These are phyloP conservation scores for Tolypocladium pustulatum DNA, from an alignment of 2,329 filamentous ascomycete species.

Conservation along the genomic window DNA sequence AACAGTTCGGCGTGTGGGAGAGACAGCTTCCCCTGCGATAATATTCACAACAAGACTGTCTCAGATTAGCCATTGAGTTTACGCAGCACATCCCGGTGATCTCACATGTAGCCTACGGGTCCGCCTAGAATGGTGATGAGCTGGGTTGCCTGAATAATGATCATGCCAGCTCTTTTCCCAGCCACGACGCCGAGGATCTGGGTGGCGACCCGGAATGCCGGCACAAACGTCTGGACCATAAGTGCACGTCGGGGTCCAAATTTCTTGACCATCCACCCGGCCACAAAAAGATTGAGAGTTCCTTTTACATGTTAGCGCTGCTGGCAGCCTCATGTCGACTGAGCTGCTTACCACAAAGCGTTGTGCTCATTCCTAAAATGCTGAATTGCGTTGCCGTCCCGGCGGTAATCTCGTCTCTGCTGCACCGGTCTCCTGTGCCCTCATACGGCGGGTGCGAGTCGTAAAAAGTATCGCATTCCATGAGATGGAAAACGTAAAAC, in stretches of 20 bases:
- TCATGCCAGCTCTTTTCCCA: constrained; percentile 52
- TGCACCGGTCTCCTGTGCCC: constrained; percentile 43
- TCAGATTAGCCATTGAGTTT: background rate
- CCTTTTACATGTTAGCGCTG: constrained; percentile 7
- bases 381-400: constrained; percentile 52
- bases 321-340: background rate
- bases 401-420: constrained; percentile 50
- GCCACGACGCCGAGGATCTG: constrained; percentile 56
- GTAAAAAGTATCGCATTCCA: constrained; percentile 65
- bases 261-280: constrained; percentile 55
- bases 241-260: constrained; percentile 55
- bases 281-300: constrained; percentile 55
- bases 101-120: constrained; percentile 53
- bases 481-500: constrained; percentile 58
- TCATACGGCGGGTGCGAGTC: constrained; percentile 39
- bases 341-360: constrained; percentile 42
- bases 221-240: constrained; percentile 51
- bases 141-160: constrained; percentile 58
- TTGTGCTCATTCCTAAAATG: constrained; percentile 57
- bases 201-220: constrained; percentile 50
- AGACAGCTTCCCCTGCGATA: constrained; percentile 54
- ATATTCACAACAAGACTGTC: constrained; percentile 52
- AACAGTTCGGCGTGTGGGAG: constrained; percentile 48
- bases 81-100: background rate
- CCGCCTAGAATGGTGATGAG: constrained; percentile 59